Evolutionary conservation across 768 basidiomycete genomes (phyloP), one percentile per base, ranked within the genome.

Genomic region (Mycena crocata): DNA sequence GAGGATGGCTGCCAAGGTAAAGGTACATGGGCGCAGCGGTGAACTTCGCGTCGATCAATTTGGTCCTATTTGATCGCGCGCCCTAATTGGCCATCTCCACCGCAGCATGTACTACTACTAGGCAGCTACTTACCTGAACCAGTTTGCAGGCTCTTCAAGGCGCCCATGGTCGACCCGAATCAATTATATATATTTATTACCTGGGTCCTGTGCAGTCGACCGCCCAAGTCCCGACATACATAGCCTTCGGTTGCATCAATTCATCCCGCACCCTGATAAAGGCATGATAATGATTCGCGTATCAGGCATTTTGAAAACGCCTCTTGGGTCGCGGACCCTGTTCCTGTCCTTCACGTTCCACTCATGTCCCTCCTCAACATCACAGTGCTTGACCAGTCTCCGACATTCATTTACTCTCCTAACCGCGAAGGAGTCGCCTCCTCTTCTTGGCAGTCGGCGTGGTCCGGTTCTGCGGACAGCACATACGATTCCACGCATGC

Each of bases 1-100:
- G 69, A 28, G 58, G 86, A 39, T 93, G 93, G 49, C 85, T 89
- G 71, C 82, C 83, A 54, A 94, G 85, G 75, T 93, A 90, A 5
- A 66, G 37, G 23, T 59, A 64, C 63, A 64, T 64, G 46, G 14
- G 28, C 7, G 10, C 31, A n/a, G n/a, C 31, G 21, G 24, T 32
- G 31, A 52, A 19, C n/a, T 12, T 7, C 30, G 12, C 26, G 15
- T 42, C 40, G 17, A 42, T 42, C 9, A 14, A 17, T 14, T 21
- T 42, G 7, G n/a, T 42, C 10, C 17, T 9, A 37, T 42, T 42
- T 14, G 9, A 14, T 19, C 15, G 40, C 9, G 40, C 40, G 9
- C 35, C 35, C 35, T n/a, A n/a, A n/a, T n/a, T n/a, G n/a, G n/a
- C n/a, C n/a, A n/a, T n/a, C n/a, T n/a, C n/a, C n/a, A n/a, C n/a